These are phyloP conservation scores for Salix koriyanagi DNA, from an alignment of 345 rosid species.

Conservation along the genomic window DNA sequence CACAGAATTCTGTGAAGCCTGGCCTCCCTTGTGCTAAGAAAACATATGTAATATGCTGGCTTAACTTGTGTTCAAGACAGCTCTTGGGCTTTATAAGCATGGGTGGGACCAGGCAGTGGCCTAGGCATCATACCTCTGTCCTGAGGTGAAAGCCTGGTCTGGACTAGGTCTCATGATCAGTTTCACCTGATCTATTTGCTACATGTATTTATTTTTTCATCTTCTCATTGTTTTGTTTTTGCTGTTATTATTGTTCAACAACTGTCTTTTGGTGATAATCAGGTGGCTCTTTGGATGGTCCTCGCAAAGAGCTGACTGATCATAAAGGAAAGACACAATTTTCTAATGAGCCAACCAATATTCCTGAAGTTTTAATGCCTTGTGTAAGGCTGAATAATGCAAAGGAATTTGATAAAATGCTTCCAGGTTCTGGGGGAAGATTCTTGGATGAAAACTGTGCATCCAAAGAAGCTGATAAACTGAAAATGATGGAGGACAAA, in stretches of 20 bases:
- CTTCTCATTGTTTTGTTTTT: not conserved
- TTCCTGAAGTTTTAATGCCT: conserved; percentile 40
- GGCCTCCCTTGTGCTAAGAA: not conserved
- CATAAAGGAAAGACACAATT: conserved; percentile 44
- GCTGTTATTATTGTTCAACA: conserved; percentile 1
- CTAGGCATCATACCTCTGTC: not conserved
- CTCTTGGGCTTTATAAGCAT: not conserved
- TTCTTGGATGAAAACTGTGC: conserved; percentile 42
- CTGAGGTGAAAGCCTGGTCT: not conserved
- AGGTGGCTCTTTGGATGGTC: conserved; percentile 47
- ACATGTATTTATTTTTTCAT: not conserved
- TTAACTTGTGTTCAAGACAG: not conserved
- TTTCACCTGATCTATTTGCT: not conserved
- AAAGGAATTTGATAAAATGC: conserved; percentile 33
- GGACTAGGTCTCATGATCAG: not conserved
- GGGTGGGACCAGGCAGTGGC: not conserved
- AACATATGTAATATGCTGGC: not conserved
- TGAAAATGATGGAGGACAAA: conserved; percentile 42
- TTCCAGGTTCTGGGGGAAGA: conserved; percentile 44
- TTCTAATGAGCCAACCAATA: conserved; percentile 35
- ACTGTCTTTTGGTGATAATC: conserved; percentile 3
- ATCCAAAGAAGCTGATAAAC: conserved; percentile 40
- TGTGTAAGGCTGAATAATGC: conserved; percentile 47
- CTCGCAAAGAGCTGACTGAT: conserved; percentile 47
- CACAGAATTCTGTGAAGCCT: not conserved